Evolutionary conservation across 495 filamentous ascomycete species (phyloP).

Genomic region (Podospora pseudoanserina): DNA sequence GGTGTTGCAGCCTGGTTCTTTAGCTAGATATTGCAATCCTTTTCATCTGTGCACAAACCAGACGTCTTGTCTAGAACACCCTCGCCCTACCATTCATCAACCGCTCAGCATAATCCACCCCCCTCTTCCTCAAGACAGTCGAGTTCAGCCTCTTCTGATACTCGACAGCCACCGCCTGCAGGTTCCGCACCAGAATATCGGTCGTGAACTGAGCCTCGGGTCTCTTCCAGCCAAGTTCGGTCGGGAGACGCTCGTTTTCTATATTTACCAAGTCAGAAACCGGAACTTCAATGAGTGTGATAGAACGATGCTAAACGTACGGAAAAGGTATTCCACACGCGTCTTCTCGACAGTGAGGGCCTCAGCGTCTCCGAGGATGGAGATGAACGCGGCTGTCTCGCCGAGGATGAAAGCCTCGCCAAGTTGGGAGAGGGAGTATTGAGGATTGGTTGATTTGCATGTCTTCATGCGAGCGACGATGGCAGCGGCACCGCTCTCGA

Average conservation of each 20-base stretch:
- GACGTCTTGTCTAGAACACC: neutral
- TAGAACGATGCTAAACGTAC: constrained; percentile 26
- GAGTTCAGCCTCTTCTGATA: neutral
- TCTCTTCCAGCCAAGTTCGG: constrained; percentile 1
- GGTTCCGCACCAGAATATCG: neutral
- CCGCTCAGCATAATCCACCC: neutral
- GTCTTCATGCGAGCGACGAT: constrained; percentile 42
- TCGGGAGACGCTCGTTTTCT: constrained; percentile 32
- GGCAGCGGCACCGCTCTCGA: constrained; percentile 43
- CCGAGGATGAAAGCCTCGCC: constrained; percentile 42
- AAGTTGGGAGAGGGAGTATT: constrained; percentile 32
- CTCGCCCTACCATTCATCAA: neutral
- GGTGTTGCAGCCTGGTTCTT: no score
- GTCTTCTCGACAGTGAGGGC: constrained; percentile 34
- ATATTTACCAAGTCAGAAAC: constrained; percentile 11
- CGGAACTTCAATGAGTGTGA: no score
- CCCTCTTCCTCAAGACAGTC: neutral
- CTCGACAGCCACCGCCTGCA: neutral
- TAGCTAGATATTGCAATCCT: no score
- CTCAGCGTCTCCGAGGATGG: constrained; percentile 42
- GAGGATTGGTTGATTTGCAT: constrained; percentile 46
- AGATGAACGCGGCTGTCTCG: constrained; percentile 45
- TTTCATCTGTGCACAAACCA: neutral
- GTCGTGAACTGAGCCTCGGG: neutral
- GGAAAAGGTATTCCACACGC: constrained; percentile 47